phyloP scores from a whole-genome alignment of 1,284 basidiomycete genomes.

The Sutorius eximius region DNA sequence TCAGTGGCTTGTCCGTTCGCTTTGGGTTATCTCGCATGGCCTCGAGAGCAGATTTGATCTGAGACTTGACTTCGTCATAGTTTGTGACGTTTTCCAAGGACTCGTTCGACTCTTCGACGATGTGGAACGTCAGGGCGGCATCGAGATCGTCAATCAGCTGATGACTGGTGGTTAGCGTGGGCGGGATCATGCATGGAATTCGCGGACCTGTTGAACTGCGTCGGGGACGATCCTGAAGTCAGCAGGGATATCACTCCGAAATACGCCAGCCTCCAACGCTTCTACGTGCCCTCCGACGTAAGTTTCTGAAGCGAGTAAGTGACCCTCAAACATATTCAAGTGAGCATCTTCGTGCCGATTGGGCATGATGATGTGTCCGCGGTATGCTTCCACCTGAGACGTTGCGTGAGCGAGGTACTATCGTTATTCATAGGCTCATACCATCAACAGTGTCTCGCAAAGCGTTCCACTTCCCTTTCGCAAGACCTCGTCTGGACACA shows the following conservation, averaged over 20 bases:
- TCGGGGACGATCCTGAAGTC: conserved; percentile 94
- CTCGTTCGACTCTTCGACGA: conserved; percentile 84
- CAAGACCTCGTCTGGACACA: conserved; percentile 95
- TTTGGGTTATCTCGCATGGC: conserved; percentile 89
- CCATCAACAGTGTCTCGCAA: conserved; percentile 98
- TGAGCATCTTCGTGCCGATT: conserved; percentile 95
- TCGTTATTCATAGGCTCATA: conserved; percentile 38
- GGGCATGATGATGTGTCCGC: conserved; percentile 94
- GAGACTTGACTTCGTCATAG: conserved; percentile 88
- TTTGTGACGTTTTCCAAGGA: conserved; percentile 88
- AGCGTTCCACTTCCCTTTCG: conserved; percentile 96
- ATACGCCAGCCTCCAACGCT: conserved; percentile 97
- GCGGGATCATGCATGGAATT: neutral
- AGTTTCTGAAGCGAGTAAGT: conserved; percentile 94
- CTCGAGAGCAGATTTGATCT: conserved; percentile 82
- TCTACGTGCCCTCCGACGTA: conserved; percentile 99
- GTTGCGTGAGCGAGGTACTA: conserved; percentile 2
- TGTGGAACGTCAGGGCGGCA: conserved; percentile 86
- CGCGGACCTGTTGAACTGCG: conserved; percentile 78
- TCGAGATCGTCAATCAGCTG: conserved; percentile 95
- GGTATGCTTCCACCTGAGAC: conserved; percentile 89
- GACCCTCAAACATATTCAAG: conserved; percentile 93
- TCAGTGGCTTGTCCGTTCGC: conserved; percentile 89
- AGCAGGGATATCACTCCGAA: conserved; percentile 92
- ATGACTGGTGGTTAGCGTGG: conserved; percentile 3